Evolutionary conservation across 768 basidiomycete genomes (phyloP), one percentile per base, ranked within the genome.

Genomic region (Dentipellis fragilis): DNA sequence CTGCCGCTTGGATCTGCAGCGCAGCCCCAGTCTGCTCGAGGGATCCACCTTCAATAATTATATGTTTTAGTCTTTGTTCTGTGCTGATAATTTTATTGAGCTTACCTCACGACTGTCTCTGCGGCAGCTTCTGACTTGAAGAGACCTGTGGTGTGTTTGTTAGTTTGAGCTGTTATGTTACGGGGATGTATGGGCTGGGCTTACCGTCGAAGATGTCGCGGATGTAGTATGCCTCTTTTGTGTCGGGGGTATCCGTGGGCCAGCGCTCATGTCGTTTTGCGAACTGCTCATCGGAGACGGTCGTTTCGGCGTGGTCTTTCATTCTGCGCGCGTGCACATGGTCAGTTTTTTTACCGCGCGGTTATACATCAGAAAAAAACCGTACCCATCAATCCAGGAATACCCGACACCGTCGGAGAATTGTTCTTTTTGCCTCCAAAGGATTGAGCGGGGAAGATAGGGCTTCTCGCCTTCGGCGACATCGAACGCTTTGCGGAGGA

Each of bases 401-500:
- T 96, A 97, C 35, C 95, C 94, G 54, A 96, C 93, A 54, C 96
- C 96, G 65, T 99, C 96, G 1, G 94, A 97, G 74, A 99, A 99
- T 65, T 98, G 94, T 72, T 99, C 96, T 69, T 99, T 99, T 69
- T 99, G 96, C 55, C 96, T 80, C 96, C 96, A 99, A 42, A 99
- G 77, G 64, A 99, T 97, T 14, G 89, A 90, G 55, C 79, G 79
- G 11, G 96, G 96, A 52, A 99, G 83, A 72, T 98, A 99, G 1
- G 92, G 86, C 87, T 88, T 89, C 63, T 35, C 40, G 22, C 85
- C 87, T 51, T 86, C 85, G 1, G 87, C 71, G 63, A 81, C 80
- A 68, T 98, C 95, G 69, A 98, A 98, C 2, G 95, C 94, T 72
- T 95, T 97, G 55, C 95, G 83, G 60, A 98, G 72, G 57, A 98